Percentiles rank a stretch among this genome's conserved stretches.
phyloP scores from a whole-genome alignment of 202 grass and related monocot species.

The Dendrocalamus latiflorus region DNA sequence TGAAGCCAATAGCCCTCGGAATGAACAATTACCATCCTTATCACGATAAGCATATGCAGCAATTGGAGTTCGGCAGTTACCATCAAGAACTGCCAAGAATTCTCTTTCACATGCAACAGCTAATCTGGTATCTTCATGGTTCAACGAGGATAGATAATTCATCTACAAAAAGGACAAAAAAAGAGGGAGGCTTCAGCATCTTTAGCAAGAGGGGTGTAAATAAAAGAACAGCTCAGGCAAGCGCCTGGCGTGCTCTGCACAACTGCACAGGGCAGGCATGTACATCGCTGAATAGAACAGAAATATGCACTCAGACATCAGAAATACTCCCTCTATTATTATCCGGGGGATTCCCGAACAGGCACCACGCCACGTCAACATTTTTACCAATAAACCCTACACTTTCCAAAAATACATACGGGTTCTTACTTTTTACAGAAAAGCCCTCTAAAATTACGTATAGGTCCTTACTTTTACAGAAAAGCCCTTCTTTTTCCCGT shows the following conservation, averaged over 20 bases:
- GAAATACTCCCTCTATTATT: background rate
- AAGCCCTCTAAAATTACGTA: too few species aligned
- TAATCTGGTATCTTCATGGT: slow-evolving; percentile 96
- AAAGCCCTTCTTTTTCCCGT: too few species aligned
- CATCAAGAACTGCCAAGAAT: slow-evolving; percentile 83
- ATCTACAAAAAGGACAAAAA: slow-evolving; percentile 29
- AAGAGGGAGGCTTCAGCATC: background rate
- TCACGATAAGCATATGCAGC: slow-evolving; percentile 75
- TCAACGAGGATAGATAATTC: slow-evolving; percentile 71
- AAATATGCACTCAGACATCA: background rate
- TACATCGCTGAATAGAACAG: background rate
- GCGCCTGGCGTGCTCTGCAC: background rate
- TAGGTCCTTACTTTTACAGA: too few species aligned
- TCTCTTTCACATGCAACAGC: slow-evolving; percentile 88
- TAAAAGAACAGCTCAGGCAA: background rate
- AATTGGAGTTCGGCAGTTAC: slow-evolving; percentile 90
- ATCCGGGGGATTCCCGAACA: too few species aligned
- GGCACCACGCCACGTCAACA: too few species aligned
- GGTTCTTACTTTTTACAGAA: too few species aligned
- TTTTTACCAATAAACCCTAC: too few species aligned
- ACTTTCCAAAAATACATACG: too few species aligned
- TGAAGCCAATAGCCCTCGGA: slow-evolving; percentile 81
- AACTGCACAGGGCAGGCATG: background rate
- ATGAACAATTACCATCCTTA: slow-evolving; percentile 63
- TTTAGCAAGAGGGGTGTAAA: background rate